Conservation (phyloP, 192 early-diverging fungal species). For the Coemansia sp. region DNA sequence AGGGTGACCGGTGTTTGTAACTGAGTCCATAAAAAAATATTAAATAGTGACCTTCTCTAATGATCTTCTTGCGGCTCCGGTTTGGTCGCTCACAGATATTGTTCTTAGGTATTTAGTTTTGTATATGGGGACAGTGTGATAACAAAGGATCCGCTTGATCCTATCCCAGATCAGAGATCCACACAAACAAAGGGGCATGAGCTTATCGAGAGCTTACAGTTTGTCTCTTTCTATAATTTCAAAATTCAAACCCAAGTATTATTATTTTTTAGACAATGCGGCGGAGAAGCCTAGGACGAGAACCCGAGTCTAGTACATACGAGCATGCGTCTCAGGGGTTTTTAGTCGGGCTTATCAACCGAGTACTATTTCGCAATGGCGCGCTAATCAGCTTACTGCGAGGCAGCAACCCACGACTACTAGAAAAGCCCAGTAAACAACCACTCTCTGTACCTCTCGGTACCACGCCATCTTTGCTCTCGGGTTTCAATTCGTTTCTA, state of each 20-base stretch:
- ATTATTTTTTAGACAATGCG: constrained; percentile 7
- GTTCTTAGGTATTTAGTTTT: neutral
- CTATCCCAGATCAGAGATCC: too few relatives aligned
- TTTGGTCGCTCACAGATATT: neutral
- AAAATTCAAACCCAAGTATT: neutral
- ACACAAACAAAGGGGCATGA: too few relatives aligned
- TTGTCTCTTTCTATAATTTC: neutral
- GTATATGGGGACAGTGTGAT: neutral
- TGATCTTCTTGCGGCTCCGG: neutral
- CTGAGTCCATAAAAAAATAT: neutral
- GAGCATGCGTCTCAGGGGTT: constrained; percentile 29
- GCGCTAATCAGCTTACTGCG: constrained; percentile 27
- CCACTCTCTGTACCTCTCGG: constrained; percentile 10
- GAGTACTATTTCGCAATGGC: constrained; percentile 33
- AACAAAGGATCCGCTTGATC: neutral
- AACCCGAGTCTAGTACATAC: constrained; percentile 1
- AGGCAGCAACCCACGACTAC: constrained; percentile 6
- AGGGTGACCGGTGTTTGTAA: neutral
- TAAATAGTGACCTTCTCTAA: neutral
- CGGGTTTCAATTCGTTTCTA: constrained; percentile 38
- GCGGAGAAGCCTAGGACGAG: constrained; percentile 3
- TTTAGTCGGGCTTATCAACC: constrained; percentile 33
- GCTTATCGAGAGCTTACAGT: too few relatives aligned
- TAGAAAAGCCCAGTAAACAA: constrained; percentile 1
- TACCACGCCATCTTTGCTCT: constrained; percentile 32